These are phyloP conservation scores for Metarhizium rileyi DNA, from an alignment of 2,329 filamentous ascomycete genomes.

Conservation along the genomic window DNA sequence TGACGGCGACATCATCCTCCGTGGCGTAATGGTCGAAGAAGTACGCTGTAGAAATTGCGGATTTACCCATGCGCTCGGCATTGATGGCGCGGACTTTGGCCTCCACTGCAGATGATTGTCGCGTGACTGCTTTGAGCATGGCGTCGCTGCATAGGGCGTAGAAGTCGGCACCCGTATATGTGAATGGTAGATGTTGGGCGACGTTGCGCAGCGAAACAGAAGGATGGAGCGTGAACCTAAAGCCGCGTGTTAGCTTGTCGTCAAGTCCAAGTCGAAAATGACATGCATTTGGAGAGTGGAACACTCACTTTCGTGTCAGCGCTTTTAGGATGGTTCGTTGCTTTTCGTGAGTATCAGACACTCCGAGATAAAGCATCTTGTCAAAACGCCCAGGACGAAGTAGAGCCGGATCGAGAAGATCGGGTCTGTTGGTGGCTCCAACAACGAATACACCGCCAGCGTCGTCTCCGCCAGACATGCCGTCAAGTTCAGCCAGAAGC, in stretches of 20 bases:
- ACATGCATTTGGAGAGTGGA: not conserved
- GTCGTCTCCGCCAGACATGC: constrained; percentile 90
- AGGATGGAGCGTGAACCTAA: constrained; percentile 74
- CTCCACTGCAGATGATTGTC: constrained; percentile 77
- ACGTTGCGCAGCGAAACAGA: constrained; percentile 66
- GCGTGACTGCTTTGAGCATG: constrained; percentile 96
- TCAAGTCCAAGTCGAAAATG: not conserved
- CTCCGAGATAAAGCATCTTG: constrained; percentile 95
- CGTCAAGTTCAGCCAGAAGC: constrained; percentile 87
- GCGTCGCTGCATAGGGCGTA: constrained; percentile 96
- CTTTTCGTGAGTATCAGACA: constrained; percentile 94
- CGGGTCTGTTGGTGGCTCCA: constrained; percentile 88
- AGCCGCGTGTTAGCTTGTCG: not conserved
- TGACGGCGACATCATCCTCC: constrained; percentile 72
- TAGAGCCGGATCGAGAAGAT: constrained; percentile 83
- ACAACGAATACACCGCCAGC: constrained; percentile 90
- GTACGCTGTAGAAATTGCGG: constrained; percentile 70
- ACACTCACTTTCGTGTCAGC: constrained; percentile 76
- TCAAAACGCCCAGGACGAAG: constrained; percentile 88
- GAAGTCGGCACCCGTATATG: constrained; percentile 94
- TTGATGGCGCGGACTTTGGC: constrained; percentile 68
- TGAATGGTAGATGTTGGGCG: constrained; percentile 74
- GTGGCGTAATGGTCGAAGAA: constrained; percentile 92
- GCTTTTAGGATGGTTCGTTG: constrained; percentile 91
- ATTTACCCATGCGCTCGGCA: constrained; percentile 24